Percentiles rank a stretch among this genome's conserved stretches.
These are phyloP conservation scores for Aspergillus fructus DNA, from an alignment of 2,329 filamentous ascomycete genomes.

Conservation along the genomic window DNA sequence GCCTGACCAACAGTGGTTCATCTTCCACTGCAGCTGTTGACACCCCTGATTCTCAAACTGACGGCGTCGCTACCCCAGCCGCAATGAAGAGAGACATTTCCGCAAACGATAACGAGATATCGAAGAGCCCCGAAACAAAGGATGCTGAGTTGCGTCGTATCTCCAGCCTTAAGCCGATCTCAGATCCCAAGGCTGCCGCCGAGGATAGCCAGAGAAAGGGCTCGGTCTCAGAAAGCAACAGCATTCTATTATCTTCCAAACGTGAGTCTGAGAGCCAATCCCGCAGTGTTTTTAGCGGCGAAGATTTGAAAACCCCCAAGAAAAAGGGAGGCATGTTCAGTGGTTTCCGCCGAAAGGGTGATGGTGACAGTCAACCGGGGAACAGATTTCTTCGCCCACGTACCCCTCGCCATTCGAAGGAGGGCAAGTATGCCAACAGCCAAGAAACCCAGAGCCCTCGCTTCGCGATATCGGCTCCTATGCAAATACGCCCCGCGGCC, in stretches of 20 bases:
- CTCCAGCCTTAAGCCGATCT: neutral
- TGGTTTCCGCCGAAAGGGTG: slow-evolving; percentile 9
- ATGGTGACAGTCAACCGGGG: slow-evolving; percentile 11
- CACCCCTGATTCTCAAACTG: neutral
- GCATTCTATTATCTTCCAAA: neutral
- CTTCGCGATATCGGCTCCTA: slow-evolving; percentile 1
- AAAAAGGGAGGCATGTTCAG: slow-evolving; percentile 15
- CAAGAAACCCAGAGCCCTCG: slow-evolving; percentile 6
- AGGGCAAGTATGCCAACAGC: neutral
- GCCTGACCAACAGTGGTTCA: neutral
- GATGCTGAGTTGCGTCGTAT: neutral
- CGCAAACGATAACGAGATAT: neutral
- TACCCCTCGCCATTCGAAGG: slow-evolving; percentile 11
- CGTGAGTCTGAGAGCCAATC: slow-evolving; percentile 11
- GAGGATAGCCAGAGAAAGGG: neutral
- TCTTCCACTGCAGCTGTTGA: slow-evolving; percentile 3
- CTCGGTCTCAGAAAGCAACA: neutral
- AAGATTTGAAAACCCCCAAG: slow-evolving; percentile 9
- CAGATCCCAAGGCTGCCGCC: neutral
- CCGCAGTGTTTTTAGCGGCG: neutral
- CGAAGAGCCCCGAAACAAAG: slow-evolving; percentile 2
- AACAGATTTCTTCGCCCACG: slow-evolving; percentile 1
- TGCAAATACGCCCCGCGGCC: neutral
- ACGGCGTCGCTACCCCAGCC: neutral
- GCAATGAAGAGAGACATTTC: neutral